Conservation (phyloP, 176 grass and related monocot species). For the Ananas comosus region DNA sequence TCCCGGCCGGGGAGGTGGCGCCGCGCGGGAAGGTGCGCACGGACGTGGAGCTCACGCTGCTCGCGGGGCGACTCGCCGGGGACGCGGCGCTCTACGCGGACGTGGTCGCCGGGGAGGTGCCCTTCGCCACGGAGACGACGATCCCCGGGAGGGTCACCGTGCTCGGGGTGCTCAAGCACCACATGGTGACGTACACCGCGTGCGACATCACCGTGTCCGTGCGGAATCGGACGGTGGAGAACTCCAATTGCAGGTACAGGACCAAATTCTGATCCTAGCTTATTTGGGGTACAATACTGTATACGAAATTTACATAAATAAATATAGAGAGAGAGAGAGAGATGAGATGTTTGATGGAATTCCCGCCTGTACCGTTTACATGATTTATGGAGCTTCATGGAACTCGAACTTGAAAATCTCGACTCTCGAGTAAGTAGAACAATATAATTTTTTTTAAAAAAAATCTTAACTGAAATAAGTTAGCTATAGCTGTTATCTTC, state of each 20-base stretch:
- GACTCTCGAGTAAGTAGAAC: too few species aligned
- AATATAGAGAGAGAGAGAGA: too few species aligned
- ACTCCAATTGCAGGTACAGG: constrained; percentile 32
- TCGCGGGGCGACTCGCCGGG: constrained; percentile 24
- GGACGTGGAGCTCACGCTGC: constrained; percentile 22
- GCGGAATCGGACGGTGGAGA: constrained; percentile 28
- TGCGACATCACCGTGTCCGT: constrained; percentile 30
- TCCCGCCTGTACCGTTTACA: too few species aligned
- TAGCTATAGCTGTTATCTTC: too few species aligned
- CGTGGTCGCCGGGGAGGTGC: constrained; percentile 21
- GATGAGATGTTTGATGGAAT: too few species aligned
- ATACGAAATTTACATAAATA: too few species aligned
- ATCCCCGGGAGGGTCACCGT: constrained; percentile 31
- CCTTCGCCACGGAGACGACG: constrained; percentile 30
- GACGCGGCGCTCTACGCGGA: constrained; percentile 23
- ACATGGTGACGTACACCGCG: constrained; percentile 28
- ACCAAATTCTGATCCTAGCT: constrained; percentile 26
- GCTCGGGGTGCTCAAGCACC: constrained; percentile 31
- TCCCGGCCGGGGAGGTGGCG: constrained; percentile 26
- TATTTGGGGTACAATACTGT: not conserved
- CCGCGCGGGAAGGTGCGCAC: constrained; percentile 17
- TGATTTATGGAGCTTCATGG: too few species aligned
- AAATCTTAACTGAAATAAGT: too few species aligned
- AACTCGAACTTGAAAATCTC: too few species aligned
- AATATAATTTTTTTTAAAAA: too few species aligned